phyloP scores from a whole-genome alignment of 805 yeast species.

The Starmerella apis region DNA sequence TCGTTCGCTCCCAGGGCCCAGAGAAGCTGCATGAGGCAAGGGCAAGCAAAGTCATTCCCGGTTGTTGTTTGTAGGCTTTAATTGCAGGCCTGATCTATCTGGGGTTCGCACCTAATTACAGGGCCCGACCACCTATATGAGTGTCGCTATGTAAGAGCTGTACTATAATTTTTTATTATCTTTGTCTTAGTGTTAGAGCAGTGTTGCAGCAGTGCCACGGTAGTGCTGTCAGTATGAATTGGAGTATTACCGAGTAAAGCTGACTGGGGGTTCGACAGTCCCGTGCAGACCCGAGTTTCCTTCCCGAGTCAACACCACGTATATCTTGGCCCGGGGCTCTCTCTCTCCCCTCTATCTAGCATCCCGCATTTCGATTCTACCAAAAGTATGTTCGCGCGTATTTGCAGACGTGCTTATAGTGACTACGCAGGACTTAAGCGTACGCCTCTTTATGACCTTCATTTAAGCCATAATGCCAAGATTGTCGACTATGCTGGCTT shows the following conservation, averaged over 20 bases:
- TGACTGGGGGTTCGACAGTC: not conserved
- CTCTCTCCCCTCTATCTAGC: not conserved
- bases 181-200: too few relatives aligned
- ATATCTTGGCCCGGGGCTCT: not conserved
- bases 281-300: slow-evolving; percentile 1
- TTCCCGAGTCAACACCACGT: not conserved
- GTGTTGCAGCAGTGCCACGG: too few relatives aligned
- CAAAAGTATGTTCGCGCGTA: slow-evolving; percentile 9
- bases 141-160: not conserved
- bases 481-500: slow-evolving; percentile 97
- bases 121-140: not conserved
- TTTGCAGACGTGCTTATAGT: slow-evolving; percentile 13
- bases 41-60: not conserved
- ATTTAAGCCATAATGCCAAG: slow-evolving; percentile 67
- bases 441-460: slow-evolving; percentile 78
- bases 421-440: slow-evolving; percentile 19
- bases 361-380: too few relatives aligned
- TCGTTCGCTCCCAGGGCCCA: not conserved
- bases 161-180: not conserved
- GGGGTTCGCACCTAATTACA: not conserved
- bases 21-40: not conserved
- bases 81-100: not conserved
- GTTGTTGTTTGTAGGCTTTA: not conserved
- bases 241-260: not conserved
- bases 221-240: too few relatives aligned